Evolutionary conservation across 257 asterid genomes (phyloP).

Genomic region (Ehretia macrophylla): DNA sequence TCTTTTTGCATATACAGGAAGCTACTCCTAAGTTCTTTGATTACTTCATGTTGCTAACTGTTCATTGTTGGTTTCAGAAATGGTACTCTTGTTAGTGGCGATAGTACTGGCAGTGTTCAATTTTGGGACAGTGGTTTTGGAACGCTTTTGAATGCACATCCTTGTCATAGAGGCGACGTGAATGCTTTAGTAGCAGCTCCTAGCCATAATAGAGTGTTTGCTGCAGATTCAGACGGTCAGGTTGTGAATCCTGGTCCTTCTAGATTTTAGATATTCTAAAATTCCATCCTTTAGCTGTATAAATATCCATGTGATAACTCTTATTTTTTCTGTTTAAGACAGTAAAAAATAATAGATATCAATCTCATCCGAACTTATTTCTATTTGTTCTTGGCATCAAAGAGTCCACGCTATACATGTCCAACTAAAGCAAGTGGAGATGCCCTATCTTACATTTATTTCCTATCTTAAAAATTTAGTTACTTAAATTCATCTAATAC

Average conservation of each 20-base stretch:
- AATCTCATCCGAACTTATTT: too few relatives aligned
- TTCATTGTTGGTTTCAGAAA: conserved; percentile 27
- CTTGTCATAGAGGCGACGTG: conserved; percentile 88
- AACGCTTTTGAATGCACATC: conserved; percentile 78
- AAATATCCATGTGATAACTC: too few relatives aligned
- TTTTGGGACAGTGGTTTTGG: conserved; percentile 93
- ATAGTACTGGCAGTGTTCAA: conserved; percentile 85
- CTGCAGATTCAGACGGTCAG: conserved; percentile 99
- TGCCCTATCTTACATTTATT: too few relatives aligned
- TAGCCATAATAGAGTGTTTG: conserved; percentile 77
- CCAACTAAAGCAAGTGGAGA: too few relatives aligned
- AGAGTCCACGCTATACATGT: too few relatives aligned
- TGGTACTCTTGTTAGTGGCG: conserved; percentile 68
- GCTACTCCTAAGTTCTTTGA: neutral
- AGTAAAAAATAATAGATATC: too few relatives aligned
- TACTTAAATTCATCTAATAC: too few relatives aligned
- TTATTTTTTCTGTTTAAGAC: too few relatives aligned
- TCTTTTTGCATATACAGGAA: neutral
- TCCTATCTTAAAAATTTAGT: too few relatives aligned
- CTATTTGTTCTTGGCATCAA: too few relatives aligned
- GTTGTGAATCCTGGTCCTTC: conserved; percentile 27
- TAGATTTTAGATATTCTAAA: too few relatives aligned
- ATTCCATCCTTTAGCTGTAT: too few relatives aligned
- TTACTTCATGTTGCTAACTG: neutral
- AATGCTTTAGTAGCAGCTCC: conserved; percentile 87